phyloP scores from a whole-genome alignment of 768 basidiomycete genomes.

The Pleurotus salmoneostramineus region DNA sequence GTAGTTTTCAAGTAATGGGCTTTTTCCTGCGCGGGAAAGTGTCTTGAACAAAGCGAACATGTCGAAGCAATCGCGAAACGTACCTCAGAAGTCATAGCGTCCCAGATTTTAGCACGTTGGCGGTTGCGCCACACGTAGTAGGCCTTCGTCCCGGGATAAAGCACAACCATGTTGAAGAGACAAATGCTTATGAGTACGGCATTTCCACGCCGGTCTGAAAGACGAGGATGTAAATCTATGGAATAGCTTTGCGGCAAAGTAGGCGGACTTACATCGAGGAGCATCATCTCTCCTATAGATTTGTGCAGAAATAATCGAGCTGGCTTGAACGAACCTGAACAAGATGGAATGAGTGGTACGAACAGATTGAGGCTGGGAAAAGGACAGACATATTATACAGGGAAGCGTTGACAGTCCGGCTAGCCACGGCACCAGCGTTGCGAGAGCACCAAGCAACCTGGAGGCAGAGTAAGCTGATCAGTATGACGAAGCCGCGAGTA shows the following conservation, averaged over 20 bases:
- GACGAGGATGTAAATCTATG: no score
- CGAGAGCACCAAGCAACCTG: constrained; percentile 60
- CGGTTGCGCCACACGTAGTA: constrained; percentile 60
- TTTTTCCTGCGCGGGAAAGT: constrained; percentile 48
- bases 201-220: constrained; percentile 55
- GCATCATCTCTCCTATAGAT: constrained; percentile 58
- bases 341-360: no score
- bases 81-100: constrained; percentile 48
- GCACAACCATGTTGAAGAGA: constrained; percentile 41
- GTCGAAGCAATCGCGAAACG: no score
- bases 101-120: constrained; percentile 51
- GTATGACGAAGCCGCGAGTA: no score
- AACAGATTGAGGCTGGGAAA: no score
- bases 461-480: constrained; percentile 33
- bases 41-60: no score
- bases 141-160: constrained; percentile 51
- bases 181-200: constrained; percentile 48
- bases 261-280: constrained; percentile 53
- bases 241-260: no score
- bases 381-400: constrained; percentile 51
- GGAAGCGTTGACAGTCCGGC: constrained; percentile 56
- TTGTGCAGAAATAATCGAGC: constrained; percentile 42
- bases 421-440: constrained; percentile 56
- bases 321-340: constrained; percentile 37
- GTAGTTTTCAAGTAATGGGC: constrained; percentile 54